These are phyloP conservation scores for Trichoderma atrobrunneum DNA, from an alignment of 2,329 filamentous ascomycete species.

Conservation along the genomic window DNA sequence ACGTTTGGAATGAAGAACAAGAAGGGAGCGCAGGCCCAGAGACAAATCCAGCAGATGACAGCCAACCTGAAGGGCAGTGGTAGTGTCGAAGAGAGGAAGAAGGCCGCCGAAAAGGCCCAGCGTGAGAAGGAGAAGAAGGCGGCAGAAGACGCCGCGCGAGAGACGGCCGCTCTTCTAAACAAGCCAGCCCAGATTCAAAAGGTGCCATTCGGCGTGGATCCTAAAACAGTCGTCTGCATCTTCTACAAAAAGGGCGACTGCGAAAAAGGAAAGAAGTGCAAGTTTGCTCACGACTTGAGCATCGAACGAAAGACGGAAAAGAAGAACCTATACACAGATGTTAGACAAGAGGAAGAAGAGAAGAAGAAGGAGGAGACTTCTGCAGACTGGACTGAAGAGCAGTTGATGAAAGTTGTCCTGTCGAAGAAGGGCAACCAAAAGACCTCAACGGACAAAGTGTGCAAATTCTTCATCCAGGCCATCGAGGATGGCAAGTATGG, in stretches of 20 bases:
- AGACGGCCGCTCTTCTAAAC: constrained; percentile 78
- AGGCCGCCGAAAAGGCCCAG: constrained; percentile 61
- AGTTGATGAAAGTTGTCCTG: constrained; percentile 82
- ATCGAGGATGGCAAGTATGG: constrained; percentile 99
- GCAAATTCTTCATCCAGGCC: constrained; percentile 96
- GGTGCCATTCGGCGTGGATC: constrained; percentile 94
- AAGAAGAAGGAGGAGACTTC: constrained; percentile 90
- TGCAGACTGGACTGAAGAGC: constrained; percentile 97
- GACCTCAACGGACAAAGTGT: constrained; percentile 96
- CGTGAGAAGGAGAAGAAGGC: constrained; percentile 88
- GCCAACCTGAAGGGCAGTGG: constrained; percentile 71
- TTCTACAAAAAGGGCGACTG: constrained; percentile 98
- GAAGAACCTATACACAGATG: constrained; percentile 86
- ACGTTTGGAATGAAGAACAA: constrained; percentile 99
- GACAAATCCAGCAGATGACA: constrained; percentile 80
- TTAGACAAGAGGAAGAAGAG: constrained; percentile 64
- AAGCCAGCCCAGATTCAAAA: constrained; percentile 96
- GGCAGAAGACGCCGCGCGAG: constrained; percentile 77
- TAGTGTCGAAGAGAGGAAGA: constrained; percentile 84
- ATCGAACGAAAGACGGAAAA: constrained; percentile 92
- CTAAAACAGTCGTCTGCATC: constrained; percentile 93
- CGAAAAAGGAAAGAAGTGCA: constrained; percentile 97
- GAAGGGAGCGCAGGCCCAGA: constrained; percentile 89
- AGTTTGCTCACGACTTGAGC: constrained; percentile 89
- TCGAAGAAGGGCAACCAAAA: constrained; percentile 97